A percentile compares a stretch with the other conserved stretches of the same genome.
Conservation (phyloP, 2,329 filamentous ascomycete species). For the Grosmannia serpens region DNA sequence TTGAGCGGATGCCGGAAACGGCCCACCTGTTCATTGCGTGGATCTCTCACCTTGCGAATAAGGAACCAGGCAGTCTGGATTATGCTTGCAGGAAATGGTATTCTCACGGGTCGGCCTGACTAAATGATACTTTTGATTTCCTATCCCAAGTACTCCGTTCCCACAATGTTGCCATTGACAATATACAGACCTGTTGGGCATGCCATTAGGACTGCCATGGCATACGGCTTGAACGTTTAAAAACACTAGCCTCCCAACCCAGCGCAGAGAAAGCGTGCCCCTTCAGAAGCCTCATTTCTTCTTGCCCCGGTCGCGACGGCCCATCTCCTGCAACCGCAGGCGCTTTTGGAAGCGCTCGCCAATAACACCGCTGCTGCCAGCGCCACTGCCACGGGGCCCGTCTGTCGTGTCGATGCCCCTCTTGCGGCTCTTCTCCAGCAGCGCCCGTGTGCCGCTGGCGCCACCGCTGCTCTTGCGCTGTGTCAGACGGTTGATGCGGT, state of each 20-base stretch:
- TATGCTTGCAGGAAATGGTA: too few species aligned
- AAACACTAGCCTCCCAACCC: too few species aligned
- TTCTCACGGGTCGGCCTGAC: too few species aligned
- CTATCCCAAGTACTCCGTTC: neutral
- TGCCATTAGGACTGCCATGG: too few species aligned
- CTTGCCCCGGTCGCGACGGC: conserved; percentile 33
- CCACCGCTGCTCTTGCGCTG: conserved; percentile 48
- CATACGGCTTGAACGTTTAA: too few species aligned
- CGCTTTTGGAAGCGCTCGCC: conserved; percentile 67
- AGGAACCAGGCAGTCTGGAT: too few species aligned
- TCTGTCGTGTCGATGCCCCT: conserved; percentile 57
- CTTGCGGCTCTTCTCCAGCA: conserved; percentile 81
- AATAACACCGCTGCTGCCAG: conserved; percentile 39
- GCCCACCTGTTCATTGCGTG: too few species aligned
- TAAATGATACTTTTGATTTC: neutral
- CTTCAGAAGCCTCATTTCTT: conserved; percentile 8
- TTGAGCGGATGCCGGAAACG: too few species aligned
- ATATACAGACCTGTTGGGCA: too few species aligned
- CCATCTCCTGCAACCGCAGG: conserved; percentile 42
- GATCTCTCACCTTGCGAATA: too few species aligned
- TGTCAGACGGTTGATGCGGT: conserved; percentile 76
- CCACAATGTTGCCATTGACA: neutral
- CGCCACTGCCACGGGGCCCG: conserved; percentile 53
- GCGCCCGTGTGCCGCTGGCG: conserved; percentile 41
- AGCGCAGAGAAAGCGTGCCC: neutral